A percentile compares a stretch with the other conserved stretches of the same genome.
These are phyloP conservation scores for Aspergillus sp. DNA, from an alignment of 2,329 filamentous ascomycete species.

Conservation along the genomic window DNA sequence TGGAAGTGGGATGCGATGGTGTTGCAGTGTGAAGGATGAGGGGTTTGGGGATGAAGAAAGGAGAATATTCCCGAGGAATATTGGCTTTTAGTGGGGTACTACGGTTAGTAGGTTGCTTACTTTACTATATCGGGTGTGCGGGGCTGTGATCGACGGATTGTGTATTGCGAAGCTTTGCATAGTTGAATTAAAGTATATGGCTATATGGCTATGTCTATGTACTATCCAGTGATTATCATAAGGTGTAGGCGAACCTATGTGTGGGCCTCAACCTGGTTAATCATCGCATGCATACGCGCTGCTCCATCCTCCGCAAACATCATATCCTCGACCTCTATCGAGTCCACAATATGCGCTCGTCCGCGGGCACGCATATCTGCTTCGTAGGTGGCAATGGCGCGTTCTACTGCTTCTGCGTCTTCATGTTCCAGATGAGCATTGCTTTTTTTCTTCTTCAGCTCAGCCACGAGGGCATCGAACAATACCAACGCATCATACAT, in stretches of 20 bases:
- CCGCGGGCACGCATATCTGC: not conserved
- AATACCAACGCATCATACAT: conserved; percentile 31
- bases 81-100: no score
- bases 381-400: not conserved
- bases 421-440: not conserved
- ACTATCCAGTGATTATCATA: not conserved
- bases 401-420: not conserved
- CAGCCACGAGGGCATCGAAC: conserved; percentile 5
- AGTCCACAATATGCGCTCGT: not conserved
- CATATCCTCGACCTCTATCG: not conserved
- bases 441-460: not conserved
- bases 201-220: not conserved
- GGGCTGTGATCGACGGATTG: no score
- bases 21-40: not conserved
- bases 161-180: not conserved
- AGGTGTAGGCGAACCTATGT: no score
- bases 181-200: no score
- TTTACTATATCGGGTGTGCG: no score
- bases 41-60: not conserved
- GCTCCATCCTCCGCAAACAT: not conserved
- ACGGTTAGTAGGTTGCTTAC: no score
- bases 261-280: not conserved
- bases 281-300: not conserved
- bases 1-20: not conserved
- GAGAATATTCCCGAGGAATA: not conserved